Evolutionary conservation across 1,284 basidiomycete genomes (phyloP).

Genomic region (Trametes pubescens): DNA sequence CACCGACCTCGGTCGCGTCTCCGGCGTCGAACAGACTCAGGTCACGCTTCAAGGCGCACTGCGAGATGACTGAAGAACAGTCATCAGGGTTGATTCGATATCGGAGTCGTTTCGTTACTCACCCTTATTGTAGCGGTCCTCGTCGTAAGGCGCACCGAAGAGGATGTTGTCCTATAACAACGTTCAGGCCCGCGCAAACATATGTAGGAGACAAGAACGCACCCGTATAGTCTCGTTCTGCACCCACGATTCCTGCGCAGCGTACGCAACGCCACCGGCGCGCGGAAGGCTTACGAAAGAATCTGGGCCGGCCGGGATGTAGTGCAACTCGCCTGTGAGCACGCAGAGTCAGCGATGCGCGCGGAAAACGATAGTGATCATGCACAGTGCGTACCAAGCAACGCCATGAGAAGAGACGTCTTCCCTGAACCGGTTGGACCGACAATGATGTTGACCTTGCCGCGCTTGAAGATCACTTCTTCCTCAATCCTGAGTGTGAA

Average conservation of each 20-base stretch:
- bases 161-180: slow-evolving; percentile 50
- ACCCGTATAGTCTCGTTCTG: slow-evolving; percentile 49
- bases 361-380: neutral
- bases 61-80: slow-evolving; percentile 57
- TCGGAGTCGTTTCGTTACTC: neutral
- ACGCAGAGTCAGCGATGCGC: slow-evolving; percentile 28
- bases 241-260: slow-evolving; percentile 80
- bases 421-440: slow-evolving; percentile 69
- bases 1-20: slow-evolving; percentile 76
- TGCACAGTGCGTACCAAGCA: slow-evolving; percentile 48
- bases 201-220: neutral
- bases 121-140: slow-evolving; percentile 55
- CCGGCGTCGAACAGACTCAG: slow-evolving; percentile 74
- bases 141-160: slow-evolving; percentile 52
- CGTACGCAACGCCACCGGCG: slow-evolving; percentile 71
- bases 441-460: slow-evolving; percentile 67
- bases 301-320: slow-evolving; percentile 57
- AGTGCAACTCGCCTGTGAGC: slow-evolving; percentile 63
- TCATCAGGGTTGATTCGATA: neutral
- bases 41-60: slow-evolving; percentile 71
- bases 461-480: slow-evolving; percentile 64
- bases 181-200: neutral
- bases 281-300: slow-evolving; percentile 75
- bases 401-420: slow-evolving; percentile 61
- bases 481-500: slow-evolving; percentile 60